These are phyloP conservation scores for Selaginella moellendorffii DNA, from an alignment of 75 land plant genomes.

Conservation along the genomic window DNA sequence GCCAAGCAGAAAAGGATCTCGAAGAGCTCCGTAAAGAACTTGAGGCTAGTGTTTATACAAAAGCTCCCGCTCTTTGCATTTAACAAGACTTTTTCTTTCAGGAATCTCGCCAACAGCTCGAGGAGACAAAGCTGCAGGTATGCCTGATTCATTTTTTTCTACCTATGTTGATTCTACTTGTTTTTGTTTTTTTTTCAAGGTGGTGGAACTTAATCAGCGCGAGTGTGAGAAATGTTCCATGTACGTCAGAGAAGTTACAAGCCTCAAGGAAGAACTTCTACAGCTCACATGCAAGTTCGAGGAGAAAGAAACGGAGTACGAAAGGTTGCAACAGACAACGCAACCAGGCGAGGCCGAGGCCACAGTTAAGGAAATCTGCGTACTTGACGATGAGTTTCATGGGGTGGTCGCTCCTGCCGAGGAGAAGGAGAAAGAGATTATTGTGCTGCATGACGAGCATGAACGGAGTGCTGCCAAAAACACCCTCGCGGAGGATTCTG, in stretches of 20 bases:
- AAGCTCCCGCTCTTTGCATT: too few species aligned
- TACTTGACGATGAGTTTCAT: too few species aligned
- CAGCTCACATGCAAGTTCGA: background rate
- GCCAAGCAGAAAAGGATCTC: slow-evolving; percentile 2
- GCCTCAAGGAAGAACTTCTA: background rate
- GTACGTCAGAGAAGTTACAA: background rate
- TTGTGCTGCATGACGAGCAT: too few species aligned
- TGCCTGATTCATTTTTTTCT: background rate
- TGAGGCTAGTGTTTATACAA: too few species aligned
- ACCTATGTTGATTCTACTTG: background rate
- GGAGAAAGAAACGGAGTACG: background rate
- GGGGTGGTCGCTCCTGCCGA: too few species aligned
- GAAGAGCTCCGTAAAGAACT: background rate
- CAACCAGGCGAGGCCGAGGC: too few species aligned
- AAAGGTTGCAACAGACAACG: too few species aligned
- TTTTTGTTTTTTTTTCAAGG: background rate
- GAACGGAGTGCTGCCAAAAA: too few species aligned
- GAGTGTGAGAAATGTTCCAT: background rate
- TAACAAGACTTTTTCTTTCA: too few species aligned
- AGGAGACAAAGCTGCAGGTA: background rate
- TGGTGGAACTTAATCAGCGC: background rate
- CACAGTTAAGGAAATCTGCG: too few species aligned
- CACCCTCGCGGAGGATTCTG: too few species aligned
- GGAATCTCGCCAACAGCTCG: background rate
- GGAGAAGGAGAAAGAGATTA: too few species aligned